Percentiles rank a stretch among this genome's conserved stretches.
These are phyloP conservation scores for Teunomyces funiuensis DNA, from an alignment of 805 yeast species.

Conservation along the genomic window DNA sequence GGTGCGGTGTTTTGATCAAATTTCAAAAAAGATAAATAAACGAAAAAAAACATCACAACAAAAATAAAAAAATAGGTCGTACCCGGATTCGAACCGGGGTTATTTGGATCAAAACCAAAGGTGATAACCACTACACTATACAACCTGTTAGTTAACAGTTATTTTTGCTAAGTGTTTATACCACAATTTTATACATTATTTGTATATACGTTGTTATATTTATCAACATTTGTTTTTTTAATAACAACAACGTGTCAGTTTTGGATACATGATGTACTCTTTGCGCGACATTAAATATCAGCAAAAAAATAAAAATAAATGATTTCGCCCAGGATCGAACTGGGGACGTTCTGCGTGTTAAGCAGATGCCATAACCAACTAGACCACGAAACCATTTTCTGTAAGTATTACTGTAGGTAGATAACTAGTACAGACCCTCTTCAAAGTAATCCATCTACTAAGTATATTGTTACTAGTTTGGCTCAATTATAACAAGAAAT, in stretches of 20 bases:
- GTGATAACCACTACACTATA: constrained; percentile 83
- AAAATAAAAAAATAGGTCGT: constrained; percentile 49
- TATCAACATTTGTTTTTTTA: not conserved
- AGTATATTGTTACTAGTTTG: no score
- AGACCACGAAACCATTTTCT: constrained; percentile 86
- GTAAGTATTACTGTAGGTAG: not conserved
- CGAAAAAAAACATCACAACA: constrained; percentile 5
- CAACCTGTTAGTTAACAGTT: constrained; percentile 23
- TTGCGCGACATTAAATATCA: not conserved
- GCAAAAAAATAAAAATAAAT: constrained; percentile 22
- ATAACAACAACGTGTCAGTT: not conserved
- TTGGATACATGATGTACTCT: not conserved
- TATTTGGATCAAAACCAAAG: constrained; percentile 77
- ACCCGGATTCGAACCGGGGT: constrained; percentile 87
- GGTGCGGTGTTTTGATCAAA: constrained; percentile 1
- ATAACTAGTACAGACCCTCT: no score
- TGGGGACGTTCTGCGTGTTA: constrained; percentile 99
- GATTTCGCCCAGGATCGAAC: constrained; percentile 99
- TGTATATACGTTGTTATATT: no score
- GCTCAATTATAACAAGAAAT: no score
- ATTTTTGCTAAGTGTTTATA: no score
- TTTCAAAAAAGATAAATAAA: constrained; percentile 2
- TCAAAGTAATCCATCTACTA: no score
- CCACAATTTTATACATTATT: not conserved
- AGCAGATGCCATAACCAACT: constrained; percentile 99